Evolutionary conservation across 148 eudicot genomes (phyloP), one percentile per base, ranked within the genome.

Genomic region (Linanthus parryae): DNA sequence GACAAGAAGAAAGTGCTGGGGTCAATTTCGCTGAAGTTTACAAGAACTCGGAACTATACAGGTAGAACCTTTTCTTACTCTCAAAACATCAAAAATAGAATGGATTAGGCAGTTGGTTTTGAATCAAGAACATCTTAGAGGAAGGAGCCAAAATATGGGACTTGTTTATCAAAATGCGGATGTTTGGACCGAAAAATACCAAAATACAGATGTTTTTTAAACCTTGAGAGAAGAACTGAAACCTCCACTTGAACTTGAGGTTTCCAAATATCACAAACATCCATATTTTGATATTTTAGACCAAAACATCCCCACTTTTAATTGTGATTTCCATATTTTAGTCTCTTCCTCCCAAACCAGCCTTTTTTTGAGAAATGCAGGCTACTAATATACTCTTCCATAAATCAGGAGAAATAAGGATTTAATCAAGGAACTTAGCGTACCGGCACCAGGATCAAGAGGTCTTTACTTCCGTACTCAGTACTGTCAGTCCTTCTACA

Each of bases 391-490:
- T n/a, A n/a, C 19, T 18, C 22, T 14, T 51, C 24, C 10, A 46
- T 48, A 29, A 35, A 21, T 39, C 66, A 74, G 78, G 67, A 71
- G 72, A 72, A 81, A 74, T 66, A 74, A 81, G 69, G 75, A 49
- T 19, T n/a, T 74, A n/a, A 47, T 81, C 44, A 56, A 47, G 22
- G 80, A 81, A 63, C 67, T 68, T 2, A 77, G 80, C 40, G 29
- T n/a, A 35, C 83, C 87, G 3, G 23, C 44, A 18, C 69, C 74
- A 5, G 75, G 72, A 15, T 70, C 83, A 20, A 56, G 52, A 33
- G 87, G 74, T 38, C 49, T 81, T 9, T n/a, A 65, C 23, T 81
- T 81, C 29, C 52, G 63, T 0, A 71, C 77, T 2, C 57, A 59
- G 29, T 77, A 77, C 42, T 62, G 83, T 0, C 80, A 65, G 26